Base-by-base conservation (phyloP, 177 flowering plant species). In the Vitis hybrid region DNA sequence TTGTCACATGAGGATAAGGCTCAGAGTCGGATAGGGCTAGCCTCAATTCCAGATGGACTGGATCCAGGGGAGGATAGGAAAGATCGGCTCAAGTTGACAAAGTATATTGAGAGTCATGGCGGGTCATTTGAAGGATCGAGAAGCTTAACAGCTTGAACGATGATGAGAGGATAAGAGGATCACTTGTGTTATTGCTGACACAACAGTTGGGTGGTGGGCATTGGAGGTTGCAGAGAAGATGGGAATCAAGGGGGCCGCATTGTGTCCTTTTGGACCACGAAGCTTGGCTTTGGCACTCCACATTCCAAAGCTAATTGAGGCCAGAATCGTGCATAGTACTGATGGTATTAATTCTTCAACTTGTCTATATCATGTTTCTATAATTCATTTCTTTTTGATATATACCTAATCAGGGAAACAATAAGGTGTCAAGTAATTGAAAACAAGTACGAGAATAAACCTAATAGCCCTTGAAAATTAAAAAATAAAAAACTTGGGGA, bases 151-250 rank as follows among this genome's bases (percentile, higher is more conserved):
- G 26, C 14, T 17, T 10, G 26, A 9, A 7, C 32, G 13, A 50
- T 7, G 55, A 50, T 18, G 32, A 64, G 52, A 0, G 19, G 55
- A 50, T 18, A 17, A 64, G 52, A 0, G 19, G 39, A 62, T 62
- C 3, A 59, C 62, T 23, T 61, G 70, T 49, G 68, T 75, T 8
- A 71, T 78, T 11, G 68, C 67, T 54, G 81, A 75, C 60, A 11
- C 65, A 52, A 11, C 69, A 1, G 6, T 50, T 48, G 32, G 45
- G 14, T 66, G 62, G 62, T 70, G 62, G 62, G 56, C 66, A 51
- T 6, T 70, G 30, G 70, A 57, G 6, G 11, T 70, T 5, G 70
- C 74, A 10, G 56, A 71, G 67, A 72, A 72, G 73, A 64, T 75
- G 67, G 78, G 73, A 32, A 23, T 75, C 1, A 51, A 64, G 59